Evolutionary conservation across 495 filamentous ascomycete species (phyloP).

Genomic region (Apodospora peruviana): DNA sequence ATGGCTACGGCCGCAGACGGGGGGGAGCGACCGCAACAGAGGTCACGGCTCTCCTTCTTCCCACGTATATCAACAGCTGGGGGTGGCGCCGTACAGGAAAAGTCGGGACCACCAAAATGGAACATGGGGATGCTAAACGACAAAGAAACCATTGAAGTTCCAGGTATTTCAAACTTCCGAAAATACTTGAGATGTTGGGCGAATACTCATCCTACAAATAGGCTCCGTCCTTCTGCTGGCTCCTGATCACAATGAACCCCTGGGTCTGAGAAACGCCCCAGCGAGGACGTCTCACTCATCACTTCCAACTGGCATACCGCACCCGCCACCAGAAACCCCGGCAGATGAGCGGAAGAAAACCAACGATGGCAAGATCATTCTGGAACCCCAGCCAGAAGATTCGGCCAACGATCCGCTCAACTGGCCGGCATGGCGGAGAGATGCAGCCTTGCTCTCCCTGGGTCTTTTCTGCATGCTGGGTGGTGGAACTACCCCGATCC

Average conservation of each 20-base stretch:
- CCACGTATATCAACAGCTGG: slow-evolving; percentile 3
- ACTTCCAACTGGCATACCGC: slow-evolving; percentile 53
- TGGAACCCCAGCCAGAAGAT: slow-evolving; percentile 90
- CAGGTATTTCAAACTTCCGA: slow-evolving; percentile 53
- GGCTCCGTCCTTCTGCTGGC: slow-evolving; percentile 79
- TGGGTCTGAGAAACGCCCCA: slow-evolving; percentile 71
- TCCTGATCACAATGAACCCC: slow-evolving; percentile 69
- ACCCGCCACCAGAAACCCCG: slow-evolving; percentile 9
- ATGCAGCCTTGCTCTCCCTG: slow-evolving; percentile 73
- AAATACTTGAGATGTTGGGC: too few relatives aligned
- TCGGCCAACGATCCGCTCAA: slow-evolving; percentile 89
- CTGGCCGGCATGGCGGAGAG: slow-evolving; percentile 80
- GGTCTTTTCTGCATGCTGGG: slow-evolving; percentile 91
- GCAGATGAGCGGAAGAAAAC: slow-evolving; percentile 66
- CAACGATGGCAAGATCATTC: slow-evolving; percentile 73
- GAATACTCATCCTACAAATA: slow-evolving; percentile 22
- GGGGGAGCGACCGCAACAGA: not conserved
- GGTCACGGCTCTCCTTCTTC: slow-evolving; percentile 14
- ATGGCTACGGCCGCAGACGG: not conserved
- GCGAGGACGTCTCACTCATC: slow-evolving; percentile 74
- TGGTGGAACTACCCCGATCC: slow-evolving; percentile 85
- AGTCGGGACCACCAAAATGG: slow-evolving; percentile 43
- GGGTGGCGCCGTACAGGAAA: slow-evolving; percentile 2
- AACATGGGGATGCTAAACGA: slow-evolving; percentile 84
- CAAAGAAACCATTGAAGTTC: slow-evolving; percentile 79